Evolutionary conservation across 192 early-diverging fungal genomes (phyloP).

Genomic region (Nowakowskiella sp.): DNA sequence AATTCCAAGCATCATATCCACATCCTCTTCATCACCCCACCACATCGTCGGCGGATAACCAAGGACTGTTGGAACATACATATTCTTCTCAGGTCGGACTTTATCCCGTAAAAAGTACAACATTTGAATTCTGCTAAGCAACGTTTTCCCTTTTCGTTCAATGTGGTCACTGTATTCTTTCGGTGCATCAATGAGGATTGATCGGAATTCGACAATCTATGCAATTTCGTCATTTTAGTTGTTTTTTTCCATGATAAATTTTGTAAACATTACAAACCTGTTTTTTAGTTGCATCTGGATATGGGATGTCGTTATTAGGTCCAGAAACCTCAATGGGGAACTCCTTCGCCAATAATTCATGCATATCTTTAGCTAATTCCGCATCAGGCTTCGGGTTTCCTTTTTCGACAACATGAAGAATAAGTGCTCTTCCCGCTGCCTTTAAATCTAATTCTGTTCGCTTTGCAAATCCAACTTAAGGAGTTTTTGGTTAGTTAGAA

Average conservation of each 20-base stretch:
- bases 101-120: slow-evolving; percentile 65
- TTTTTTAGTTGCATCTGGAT: slow-evolving; percentile 52
- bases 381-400: not conserved
- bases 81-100: slow-evolving; percentile 56
- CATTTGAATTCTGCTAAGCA: slow-evolving; percentile 66
- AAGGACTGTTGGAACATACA: slow-evolving; percentile 58
- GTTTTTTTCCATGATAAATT: slow-evolving; percentile 14
- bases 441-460: slow-evolving; percentile 51
- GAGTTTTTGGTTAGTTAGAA: no score
- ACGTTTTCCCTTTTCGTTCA: slow-evolving; percentile 59
- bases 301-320: slow-evolving; percentile 50
- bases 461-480: slow-evolving; percentile 38
- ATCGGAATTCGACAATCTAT: slow-evolving; percentile 51
- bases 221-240: slow-evolving; percentile 9
- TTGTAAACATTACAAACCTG: slow-evolving; percentile 33
- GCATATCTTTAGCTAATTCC: slow-evolving; percentile 10
- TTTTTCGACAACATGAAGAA: no score
- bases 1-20: slow-evolving; percentile 69
- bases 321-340: slow-evolving; percentile 36
- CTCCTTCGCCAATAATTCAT: slow-evolving; percentile 6
- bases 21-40: slow-evolving; percentile 74
- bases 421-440: no score
- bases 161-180: slow-evolving; percentile 70
- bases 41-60: slow-evolving; percentile 42
- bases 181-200: slow-evolving; percentile 63